Evolutionary conservation across 139 green algal genomes (phyloP).

Genomic region (Microglena sp.): DNA sequence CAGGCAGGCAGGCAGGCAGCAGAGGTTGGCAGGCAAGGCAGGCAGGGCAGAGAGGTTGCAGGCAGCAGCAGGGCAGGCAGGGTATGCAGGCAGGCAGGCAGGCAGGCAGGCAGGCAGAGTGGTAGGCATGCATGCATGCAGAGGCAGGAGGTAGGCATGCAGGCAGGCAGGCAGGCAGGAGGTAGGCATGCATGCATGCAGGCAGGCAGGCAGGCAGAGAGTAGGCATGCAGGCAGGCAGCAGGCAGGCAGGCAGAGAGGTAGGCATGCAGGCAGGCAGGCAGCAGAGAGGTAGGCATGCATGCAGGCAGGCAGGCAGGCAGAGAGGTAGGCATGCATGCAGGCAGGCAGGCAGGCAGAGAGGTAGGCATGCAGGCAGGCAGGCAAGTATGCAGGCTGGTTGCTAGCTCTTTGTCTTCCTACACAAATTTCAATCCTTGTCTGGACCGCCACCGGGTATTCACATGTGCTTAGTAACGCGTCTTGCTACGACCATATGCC

Average conservation of each 20-base stretch:
- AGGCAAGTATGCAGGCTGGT: slow-evolving; percentile 5
- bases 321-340: slow-evolving; percentile 6
- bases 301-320: slow-evolving; percentile 7
- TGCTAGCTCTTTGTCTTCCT: no score
- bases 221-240: not conserved
- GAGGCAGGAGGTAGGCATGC: not conserved
- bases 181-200: slow-evolving; percentile 3
- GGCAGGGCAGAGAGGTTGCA: not conserved
- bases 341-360: slow-evolving; percentile 11
- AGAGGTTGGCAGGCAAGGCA: not conserved
- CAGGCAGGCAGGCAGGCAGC: slow-evolving; percentile 11
- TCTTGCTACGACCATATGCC: no score
- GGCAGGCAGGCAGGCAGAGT: not conserved
- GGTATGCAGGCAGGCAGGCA: not conserved
- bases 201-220: slow-evolving; percentile 11
- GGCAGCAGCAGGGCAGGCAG: not conserved
- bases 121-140: not conserved
- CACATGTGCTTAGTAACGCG: no score
- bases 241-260: slow-evolving; percentile 11
- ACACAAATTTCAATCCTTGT: no score
- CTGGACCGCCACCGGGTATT: no score
- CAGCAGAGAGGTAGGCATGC: slow-evolving; percentile 6
- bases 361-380: slow-evolving; percentile 12
- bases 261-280: slow-evolving; percentile 10
- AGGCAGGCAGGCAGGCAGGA: slow-evolving; percentile 1